Conservation (phyloP, 495 filamentous ascomycete genomes). For the Penicillium steckii region DNA sequence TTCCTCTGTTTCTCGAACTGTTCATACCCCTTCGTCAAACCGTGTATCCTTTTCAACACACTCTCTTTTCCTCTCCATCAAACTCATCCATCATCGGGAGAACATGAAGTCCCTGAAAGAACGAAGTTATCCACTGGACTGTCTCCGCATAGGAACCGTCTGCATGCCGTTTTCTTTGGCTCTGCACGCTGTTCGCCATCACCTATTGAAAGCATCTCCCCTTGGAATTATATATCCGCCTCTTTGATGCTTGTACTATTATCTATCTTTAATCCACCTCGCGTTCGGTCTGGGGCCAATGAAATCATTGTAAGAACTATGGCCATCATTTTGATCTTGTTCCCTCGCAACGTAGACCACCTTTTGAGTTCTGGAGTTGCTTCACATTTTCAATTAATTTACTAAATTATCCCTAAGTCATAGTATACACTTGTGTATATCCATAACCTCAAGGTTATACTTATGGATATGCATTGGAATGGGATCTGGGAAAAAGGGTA, state of each 20-base stretch:
- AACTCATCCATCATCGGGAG: no score
- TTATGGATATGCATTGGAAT: no score
- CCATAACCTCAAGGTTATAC: no score
- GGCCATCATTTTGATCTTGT: no score
- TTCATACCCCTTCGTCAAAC: neutral
- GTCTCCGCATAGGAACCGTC: neutral
- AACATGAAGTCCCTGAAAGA: neutral
- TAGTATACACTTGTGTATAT: no score
- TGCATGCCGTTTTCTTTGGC: neutral
- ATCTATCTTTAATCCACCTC: slow-evolving; percentile 16
- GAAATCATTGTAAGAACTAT: no score
- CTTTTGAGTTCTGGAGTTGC: no score
- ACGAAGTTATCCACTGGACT: neutral
- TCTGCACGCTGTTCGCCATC: neutral
- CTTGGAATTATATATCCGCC: neutral
- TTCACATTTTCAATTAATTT: no score
- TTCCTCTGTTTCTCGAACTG: neutral
- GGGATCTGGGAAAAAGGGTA: no score
- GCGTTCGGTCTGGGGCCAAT: neutral
- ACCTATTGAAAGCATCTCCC: neutral
- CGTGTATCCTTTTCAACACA: neutral
- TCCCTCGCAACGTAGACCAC: no score
- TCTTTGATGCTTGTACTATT: slow-evolving; percentile 25
- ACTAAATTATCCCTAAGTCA: no score
- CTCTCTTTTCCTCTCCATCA: neutral